Evolutionary conservation across 768 basidiomycete genomes (phyloP), one percentile per base, ranked within the genome.

Genomic region (Hygrophorus russula): DNA sequence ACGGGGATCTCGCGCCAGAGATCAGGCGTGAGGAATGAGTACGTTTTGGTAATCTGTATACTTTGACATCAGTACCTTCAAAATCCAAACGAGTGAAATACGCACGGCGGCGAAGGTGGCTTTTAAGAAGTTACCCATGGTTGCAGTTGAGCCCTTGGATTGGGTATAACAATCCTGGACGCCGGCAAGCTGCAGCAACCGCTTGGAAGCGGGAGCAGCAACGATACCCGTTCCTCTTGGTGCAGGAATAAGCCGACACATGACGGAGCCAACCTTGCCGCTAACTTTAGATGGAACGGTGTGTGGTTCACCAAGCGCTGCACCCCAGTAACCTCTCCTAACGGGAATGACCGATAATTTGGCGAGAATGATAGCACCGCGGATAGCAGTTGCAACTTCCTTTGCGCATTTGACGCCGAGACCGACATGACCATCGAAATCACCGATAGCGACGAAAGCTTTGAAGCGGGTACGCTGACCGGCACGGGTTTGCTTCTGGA

Each of bases 391-490:
- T 27, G 96, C 96, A 58, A 98, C 96, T 77, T 99, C 96, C 76
- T 99, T 99, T 54, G 96, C 93, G 61, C 94, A 98, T 72, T 99
- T 99, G 65, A 98, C 93, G 64, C 96, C 96, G 59, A 99, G 82
- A 56, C 96, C 96, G 59, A 99, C 93, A 63, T 98, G 96, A 45
- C 96, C 94, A 58, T 97, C 92, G 56, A 81, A 89, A 71, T 99
- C 96, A 62, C 96, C 96, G 58, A 99, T 96, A 48, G 96, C 96
- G 57, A 98, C 96, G 69, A 97, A 98, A 19, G 96, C 96, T 73
- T 99, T 98, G 82, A 99, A 99, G 51, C 96, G 87, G 48, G 96
- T 99, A 56, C 96, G 88, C 68, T 99, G 96, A 65, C 96, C 96
- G 55, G 96, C 96, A 60, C 90, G 92, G 49, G 96, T 99, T 68